Percentiles rank a stretch among this genome's conserved stretches.
Conservation (phyloP, 2,329 filamentous ascomycete genomes). For the Sporothrix euskadiensis region DNA sequence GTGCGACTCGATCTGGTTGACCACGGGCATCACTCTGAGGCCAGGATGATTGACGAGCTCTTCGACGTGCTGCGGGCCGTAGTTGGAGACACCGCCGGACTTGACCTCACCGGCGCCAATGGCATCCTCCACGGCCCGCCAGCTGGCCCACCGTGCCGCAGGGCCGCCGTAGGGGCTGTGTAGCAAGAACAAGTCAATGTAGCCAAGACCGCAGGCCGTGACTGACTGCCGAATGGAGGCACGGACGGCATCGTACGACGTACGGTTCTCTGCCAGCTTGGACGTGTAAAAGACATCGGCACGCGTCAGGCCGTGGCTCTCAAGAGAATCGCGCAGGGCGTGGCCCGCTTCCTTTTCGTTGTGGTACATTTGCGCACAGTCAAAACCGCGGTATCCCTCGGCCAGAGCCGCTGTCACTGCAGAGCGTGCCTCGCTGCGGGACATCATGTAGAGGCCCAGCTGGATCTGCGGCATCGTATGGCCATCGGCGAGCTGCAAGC, state of each 20-base stretch:
- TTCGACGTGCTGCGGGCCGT: constrained; percentile 70
- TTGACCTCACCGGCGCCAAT: constrained; percentile 69
- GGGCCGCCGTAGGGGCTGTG: constrained; percentile 78
- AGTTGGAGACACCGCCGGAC: constrained; percentile 77
- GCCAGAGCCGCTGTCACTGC: constrained; percentile 60
- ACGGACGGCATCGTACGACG: constrained; percentile 66
- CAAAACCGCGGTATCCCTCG: constrained; percentile 54
- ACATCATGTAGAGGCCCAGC: constrained; percentile 72
- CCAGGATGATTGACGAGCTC: constrained; percentile 60
- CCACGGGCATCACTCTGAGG: constrained; percentile 62
- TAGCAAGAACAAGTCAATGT: constrained; percentile 77
- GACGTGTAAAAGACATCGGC: constrained; percentile 78
- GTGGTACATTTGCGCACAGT: constrained; percentile 58
- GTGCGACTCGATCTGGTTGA: constrained; percentile 82
- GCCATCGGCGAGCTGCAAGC: constrained; percentile 61
- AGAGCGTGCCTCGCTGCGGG: constrained; percentile 57
- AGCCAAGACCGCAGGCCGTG: constrained; percentile 65
- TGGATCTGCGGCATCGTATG: constrained; percentile 69
- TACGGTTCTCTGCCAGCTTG: constrained; percentile 68
- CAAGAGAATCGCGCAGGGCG: constrained; percentile 54
- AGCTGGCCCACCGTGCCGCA: constrained; percentile 67
- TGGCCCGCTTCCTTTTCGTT: constrained; percentile 72
- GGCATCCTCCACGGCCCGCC: constrained; percentile 75
- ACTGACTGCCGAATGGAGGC: constrained; percentile 66
- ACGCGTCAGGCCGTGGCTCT: constrained; percentile 52